Evolutionary conservation across 2,329 filamentous ascomycete species (phyloP), one percentile per base, ranked within the genome.

Genomic region (Chaetothyriales sp.): DNA sequence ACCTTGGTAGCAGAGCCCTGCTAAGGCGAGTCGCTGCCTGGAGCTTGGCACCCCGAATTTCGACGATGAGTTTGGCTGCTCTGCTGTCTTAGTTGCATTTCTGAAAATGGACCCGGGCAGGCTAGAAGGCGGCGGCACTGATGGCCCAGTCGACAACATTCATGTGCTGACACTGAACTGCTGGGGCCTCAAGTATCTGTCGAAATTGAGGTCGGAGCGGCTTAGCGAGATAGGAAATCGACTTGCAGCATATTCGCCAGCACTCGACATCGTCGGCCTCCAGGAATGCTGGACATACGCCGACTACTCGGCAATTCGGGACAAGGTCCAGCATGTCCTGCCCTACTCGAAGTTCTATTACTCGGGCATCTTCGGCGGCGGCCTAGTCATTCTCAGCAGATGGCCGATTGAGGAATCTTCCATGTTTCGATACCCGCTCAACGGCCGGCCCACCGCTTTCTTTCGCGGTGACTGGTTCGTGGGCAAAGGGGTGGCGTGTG

Each of bases 331-430:
- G 55, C 72, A 80, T 59, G 75, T 90, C 48, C 76, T 96, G 25
- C 92, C 92, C 0, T 82, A 93, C 66, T 88, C 82, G 53, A 96
- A 96, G 68, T 95, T 93, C 72, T 98, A 95, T 70, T 77, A 83
- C 62, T 84, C 82, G 61, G 92, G 90, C 42, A 83, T 87, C 53
- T 93, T 95, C 62, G 90, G 92, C 46, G 86, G 82, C 47, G 92
- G 92, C 1, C 73, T 98, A 43, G 92, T 81, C 50, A 92, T 96
- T 56, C 73, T 96, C 46, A 93, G 86, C 46, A 78, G 80, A 73
- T 96, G 88, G 87, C 89, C 90, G 19, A 88, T 98, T 57, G 83
- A 86, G 61, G 85, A 94, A 70, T 89, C 83, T 66, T 81, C 76
- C 61, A 94, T 96, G 87, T 76, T 80, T 58, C 75, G 74, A 2